Evolutionary conservation across 1,284 basidiomycete species (phyloP), one percentile per base, ranked within the genome.

Genomic region (Phlebopus sp.): DNA sequence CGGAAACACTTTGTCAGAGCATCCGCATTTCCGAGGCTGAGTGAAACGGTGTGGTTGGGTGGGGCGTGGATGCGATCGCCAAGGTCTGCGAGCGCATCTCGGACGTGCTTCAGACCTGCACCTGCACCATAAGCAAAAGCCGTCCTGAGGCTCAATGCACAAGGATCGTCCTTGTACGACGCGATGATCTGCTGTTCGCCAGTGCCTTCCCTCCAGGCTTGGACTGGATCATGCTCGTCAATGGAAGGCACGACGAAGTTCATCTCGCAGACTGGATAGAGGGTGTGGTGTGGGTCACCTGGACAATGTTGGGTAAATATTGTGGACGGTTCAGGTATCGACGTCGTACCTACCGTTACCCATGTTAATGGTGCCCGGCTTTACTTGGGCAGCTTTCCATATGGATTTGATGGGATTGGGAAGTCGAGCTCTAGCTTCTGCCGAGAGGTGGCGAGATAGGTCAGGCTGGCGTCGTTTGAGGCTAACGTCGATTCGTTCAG

Each of bases 1-100:
- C 66, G 63, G 47, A 69, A 69, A n/a, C 67, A 69, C 39, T 70
- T 70, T 7, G 65, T 69, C 50, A 69, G 59, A 2, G 58, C 69
- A 36, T 69, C 67, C 0, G 67, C 69, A 35, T 70, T 69, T 14
- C 67, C 67, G 9, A 64, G 63, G 32, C 66, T 68, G 4, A 64
- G 59, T 2, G 66, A 64, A 4, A 68, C 62, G 0, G 47, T 47
- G 14, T 64, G 62, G 2, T 54, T 67, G 0, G 66, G 62, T 15
- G 62, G 66, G 44, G 62, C 63, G 35, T 64, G 62, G 44, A 64
- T 55, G 37, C 55, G 56, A 39, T 68, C 59, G 14, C 58, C 66
- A 29, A 64, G 64, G 13, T 56, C 59, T 18, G 62, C 60, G 8
- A 64, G 66, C 2, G 36, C 36, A 11, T 67, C 63, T 9, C 62